phyloP scores from a whole-genome alignment of 768 basidiomycete genomes.

The Mycena sanguinolenta region DNA sequence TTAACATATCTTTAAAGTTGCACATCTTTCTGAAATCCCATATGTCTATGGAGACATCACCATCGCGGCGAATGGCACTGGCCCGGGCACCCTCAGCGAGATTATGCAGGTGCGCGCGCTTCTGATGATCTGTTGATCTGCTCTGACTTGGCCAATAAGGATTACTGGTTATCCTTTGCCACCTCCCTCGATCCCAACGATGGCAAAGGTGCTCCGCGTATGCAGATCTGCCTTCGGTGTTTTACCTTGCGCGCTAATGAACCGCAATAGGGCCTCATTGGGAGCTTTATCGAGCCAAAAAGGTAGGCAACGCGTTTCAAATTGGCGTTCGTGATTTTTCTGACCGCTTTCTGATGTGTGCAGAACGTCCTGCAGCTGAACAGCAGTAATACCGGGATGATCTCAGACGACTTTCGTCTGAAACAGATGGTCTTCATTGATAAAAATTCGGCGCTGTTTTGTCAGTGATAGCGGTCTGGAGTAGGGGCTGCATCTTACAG shows the following conservation, averaged over 20 bases:
- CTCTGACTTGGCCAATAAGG: constrained; percentile 1
- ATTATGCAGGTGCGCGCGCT: constrained; percentile 16
- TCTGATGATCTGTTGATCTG: not conserved
- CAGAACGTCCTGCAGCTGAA: constrained; percentile 22
- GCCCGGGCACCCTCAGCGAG: constrained; percentile 19
- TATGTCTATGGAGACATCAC: constrained; percentile 33
- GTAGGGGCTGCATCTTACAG: not conserved
- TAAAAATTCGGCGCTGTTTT: constrained; percentile 10
- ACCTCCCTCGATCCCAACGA: constrained; percentile 28
- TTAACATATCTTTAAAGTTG: constrained; percentile 5
- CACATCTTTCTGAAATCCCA: constrained; percentile 25
- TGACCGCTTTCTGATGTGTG: too few species aligned
- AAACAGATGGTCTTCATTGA: constrained; percentile 14
- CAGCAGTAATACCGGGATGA: constrained; percentile 24
- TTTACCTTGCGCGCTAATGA: not conserved
- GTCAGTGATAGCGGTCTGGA: constrained; percentile 6
- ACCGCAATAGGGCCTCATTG: constrained; percentile 7
- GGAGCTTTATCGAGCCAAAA: not conserved
- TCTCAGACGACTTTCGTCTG: constrained; percentile 14
- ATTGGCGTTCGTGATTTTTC: not conserved
- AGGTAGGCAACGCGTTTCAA: not conserved
- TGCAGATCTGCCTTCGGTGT: not conserved
- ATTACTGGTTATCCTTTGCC: constrained; percentile 35
- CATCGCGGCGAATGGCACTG: constrained; percentile 16
- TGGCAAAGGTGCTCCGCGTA: constrained; percentile 24